These are phyloP conservation scores for Aspergillus latus DNA, from an alignment of 2,329 filamentous ascomycete species.

Conservation along the genomic window DNA sequence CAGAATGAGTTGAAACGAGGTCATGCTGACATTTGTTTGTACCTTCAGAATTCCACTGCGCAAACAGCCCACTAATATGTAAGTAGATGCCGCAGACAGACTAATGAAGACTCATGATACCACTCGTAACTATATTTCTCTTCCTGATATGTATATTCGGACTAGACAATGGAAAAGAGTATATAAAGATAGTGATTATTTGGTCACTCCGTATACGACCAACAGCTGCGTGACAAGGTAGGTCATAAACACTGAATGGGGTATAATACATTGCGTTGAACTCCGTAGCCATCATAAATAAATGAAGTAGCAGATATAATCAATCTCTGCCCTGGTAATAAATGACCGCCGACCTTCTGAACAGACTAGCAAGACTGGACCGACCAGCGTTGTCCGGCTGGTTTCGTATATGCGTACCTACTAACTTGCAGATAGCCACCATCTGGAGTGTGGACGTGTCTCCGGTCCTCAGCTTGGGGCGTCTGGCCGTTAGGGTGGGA, in stretches of 20 bases:
- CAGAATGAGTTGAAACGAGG: background rate
- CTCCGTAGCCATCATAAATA: background rate
- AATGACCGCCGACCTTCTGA: background rate
- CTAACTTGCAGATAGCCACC: too few species aligned
- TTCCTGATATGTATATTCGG: background rate
- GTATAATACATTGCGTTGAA: background rate
- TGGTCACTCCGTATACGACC: background rate
- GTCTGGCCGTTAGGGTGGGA: too few species aligned
- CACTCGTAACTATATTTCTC: background rate
- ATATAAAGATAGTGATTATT: too few species aligned
- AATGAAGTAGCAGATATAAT: background rate
- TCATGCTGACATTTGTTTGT: constrained; percentile 4
- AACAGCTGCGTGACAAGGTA: background rate
- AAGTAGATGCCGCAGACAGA: background rate
- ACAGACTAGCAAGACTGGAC: background rate
- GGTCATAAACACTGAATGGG: background rate
- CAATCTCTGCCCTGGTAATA: background rate
- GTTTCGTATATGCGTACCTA: too few species aligned
- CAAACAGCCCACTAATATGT: constrained; percentile 36
- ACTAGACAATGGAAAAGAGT: background rate
- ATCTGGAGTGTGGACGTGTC: too few species aligned
- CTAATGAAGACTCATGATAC: constrained; percentile 17
- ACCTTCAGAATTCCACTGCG: constrained; percentile 32
- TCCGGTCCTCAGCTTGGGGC: too few species aligned
- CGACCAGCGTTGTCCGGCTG: background rate